A percentile compares a stretch with the other conserved stretches of the same genome.
These are phyloP conservation scores for Xylaria digitata DNA, from an alignment of 2,329 filamentous ascomycete genomes.

Conservation along the genomic window DNA sequence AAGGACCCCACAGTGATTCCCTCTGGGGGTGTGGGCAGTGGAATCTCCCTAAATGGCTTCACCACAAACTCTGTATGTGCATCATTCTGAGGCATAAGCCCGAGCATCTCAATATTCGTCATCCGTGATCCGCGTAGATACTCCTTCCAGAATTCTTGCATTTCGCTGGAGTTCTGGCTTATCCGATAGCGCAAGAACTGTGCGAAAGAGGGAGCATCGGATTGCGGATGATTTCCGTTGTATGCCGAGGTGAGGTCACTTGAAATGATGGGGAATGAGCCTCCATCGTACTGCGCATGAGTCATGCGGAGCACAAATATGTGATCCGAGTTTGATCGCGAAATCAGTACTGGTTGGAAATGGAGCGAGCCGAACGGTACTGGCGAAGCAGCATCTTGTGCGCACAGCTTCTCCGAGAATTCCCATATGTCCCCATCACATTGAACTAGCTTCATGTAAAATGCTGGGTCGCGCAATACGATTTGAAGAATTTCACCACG, in stretches of 20 bases:
- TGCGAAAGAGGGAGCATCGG: conserved; percentile 18
- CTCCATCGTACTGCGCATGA: conserved; percentile 28
- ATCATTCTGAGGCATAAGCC: background rate
- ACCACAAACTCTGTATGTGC: background rate
- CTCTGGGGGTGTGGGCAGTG: background rate
- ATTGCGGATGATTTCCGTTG: background rate
- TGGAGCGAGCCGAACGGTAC: conserved; percentile 24
- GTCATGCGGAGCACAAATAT: conserved; percentile 25
- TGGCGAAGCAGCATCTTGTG: background rate
- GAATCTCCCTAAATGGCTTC: background rate
- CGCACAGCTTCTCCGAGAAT: conserved; percentile 5
- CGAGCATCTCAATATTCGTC: background rate
- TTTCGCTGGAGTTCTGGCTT: background rate
- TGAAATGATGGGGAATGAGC: conserved; percentile 19
- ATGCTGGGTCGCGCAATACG: conserved; percentile 16
- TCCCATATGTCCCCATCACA: conserved; percentile 15
- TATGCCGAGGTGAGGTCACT: conserved; percentile 24
- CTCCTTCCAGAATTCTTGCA: conserved; percentile 26
- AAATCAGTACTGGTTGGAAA: conserved; percentile 26
- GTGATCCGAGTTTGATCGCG: conserved; percentile 22
- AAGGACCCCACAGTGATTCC: conserved; percentile 23
- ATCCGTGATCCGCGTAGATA: conserved; percentile 22
- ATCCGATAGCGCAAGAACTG: conserved; percentile 15
- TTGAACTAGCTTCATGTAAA: conserved; percentile 10
- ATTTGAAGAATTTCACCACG: conserved; percentile 23